Conservation (phyloP, 2,329 filamentous ascomycete genomes). For the Aspergillus caelatus region DNA sequence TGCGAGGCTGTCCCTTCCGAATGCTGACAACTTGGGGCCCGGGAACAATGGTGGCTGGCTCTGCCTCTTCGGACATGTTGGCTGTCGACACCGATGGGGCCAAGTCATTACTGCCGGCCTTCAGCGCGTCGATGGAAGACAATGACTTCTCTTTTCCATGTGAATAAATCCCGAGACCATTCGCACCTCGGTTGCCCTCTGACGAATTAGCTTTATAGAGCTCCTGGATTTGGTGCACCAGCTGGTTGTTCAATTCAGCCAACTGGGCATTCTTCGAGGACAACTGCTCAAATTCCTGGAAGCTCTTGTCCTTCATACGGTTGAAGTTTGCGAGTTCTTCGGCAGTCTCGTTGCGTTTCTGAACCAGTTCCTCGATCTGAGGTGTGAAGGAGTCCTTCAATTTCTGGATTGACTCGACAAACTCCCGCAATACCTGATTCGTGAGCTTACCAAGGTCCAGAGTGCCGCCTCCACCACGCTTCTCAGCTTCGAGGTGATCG, state of each 20-base stretch:
- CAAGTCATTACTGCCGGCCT: constrained; percentile 52
- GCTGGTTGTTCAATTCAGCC: constrained; percentile 90
- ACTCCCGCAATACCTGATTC: constrained; percentile 63
- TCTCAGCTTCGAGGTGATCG: constrained; percentile 83
- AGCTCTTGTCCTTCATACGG: constrained; percentile 85
- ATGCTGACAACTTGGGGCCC: constrained; percentile 96
- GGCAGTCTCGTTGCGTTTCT: constrained; percentile 79
- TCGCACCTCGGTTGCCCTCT: constrained; percentile 35
- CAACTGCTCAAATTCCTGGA: constrained; percentile 93
- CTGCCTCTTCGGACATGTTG: constrained; percentile 65
- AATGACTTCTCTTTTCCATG: constrained; percentile 56
- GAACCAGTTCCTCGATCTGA: constrained; percentile 85
- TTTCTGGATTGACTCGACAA: constrained; percentile 63
- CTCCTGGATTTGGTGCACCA: constrained; percentile 92
- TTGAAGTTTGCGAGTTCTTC: constrained; percentile 83
- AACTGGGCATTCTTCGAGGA: constrained; percentile 94
- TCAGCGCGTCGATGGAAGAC: constrained; percentile 47
- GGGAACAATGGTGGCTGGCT: constrained; percentile 60
- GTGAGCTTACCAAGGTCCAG: constrained; percentile 75
- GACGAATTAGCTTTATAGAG: constrained; percentile 74
- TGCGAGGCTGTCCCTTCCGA: constrained; percentile 89
- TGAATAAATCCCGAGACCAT: constrained; percentile 67
- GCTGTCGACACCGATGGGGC: constrained; percentile 60
- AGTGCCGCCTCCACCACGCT: constrained; percentile 76
- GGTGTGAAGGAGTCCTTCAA: constrained; percentile 78